Evolutionary conservation across 345 rosid species (phyloP), one percentile per base, ranked within the genome.

Genomic region (Gossypium mustelinum): DNA sequence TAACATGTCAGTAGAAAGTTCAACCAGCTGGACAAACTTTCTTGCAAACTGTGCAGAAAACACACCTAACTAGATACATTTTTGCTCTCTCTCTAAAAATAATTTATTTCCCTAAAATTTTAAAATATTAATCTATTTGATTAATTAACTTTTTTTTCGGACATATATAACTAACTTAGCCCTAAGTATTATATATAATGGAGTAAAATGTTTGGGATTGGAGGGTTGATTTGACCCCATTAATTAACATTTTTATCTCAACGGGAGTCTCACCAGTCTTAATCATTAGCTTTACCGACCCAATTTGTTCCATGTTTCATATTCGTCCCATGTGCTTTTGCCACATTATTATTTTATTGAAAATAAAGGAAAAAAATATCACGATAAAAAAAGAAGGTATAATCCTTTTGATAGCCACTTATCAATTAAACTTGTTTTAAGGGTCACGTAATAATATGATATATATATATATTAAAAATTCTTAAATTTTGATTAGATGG

Each of bases 51-150:
- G 1, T 29, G 39, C 6, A 29, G 0, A 29, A 29, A 4, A 29
- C 1, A 4, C 5, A 4, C 5, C 0, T 0, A 34, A 34, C 1
- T 34, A 0, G 0, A 34, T 34, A 1, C 1, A 0, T 5, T 34
- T 5, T 34, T 1, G 5, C 1, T 4, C 5, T 0, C 6, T 34
- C 41, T 5, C 1, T 0, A 29, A 29, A 29, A 29, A 29, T 29
- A 29, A 29, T 29, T 3, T 29, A 4, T 29, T 29, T 29, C 0
- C 1, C 39, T 29, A 29, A 34, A 34, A 0, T 34, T 34, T 34
- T 0, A 34, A 34, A 5, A 34, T 4, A 34, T 34, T 4, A 5
- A 34, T 0, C 0, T 34, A 34, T 34, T 34, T 4, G 7, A 34
- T 1, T 34, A 34, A 29, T 29, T 29, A 29, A 29, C 0, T 3